A percentile compares a stretch with the other conserved stretches of the same genome.
These are phyloP conservation scores for Nemania sp. DNA, from an alignment of 2,329 filamentous ascomycete species.

Conservation along the genomic window DNA sequence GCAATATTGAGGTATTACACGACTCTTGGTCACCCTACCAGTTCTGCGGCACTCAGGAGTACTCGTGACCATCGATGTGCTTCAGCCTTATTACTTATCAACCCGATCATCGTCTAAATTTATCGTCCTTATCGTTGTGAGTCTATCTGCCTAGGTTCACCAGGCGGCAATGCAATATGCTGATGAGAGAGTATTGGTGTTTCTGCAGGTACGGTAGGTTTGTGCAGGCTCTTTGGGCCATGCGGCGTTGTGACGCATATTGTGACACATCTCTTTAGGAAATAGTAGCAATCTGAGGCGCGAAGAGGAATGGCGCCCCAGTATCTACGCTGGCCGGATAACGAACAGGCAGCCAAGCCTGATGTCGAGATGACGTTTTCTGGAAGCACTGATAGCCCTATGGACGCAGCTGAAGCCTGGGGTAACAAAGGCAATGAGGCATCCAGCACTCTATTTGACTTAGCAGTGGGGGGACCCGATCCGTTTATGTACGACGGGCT, in stretches of 20 bases:
- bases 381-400: not conserved
- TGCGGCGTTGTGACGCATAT: conserved; percentile 6
- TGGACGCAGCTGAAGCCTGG: not conserved
- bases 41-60: too few relatives aligned
- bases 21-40: too few relatives aligned
- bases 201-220: not conserved
- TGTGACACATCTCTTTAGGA: conserved; percentile 12
- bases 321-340: conserved; percentile 1
- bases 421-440: not conserved
- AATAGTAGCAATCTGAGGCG: not conserved
- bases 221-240: conserved; percentile 1
- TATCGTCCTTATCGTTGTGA: not conserved
- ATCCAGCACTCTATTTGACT: not conserved
- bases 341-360: conserved; percentile 17
- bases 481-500: not conserved
- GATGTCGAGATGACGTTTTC: conserved; percentile 1
- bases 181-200: not conserved
- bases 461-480: not conserved
- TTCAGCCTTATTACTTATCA: not conserved
- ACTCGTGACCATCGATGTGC: too few relatives aligned
- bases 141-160: not conserved
- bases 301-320: conserved; percentile 12
- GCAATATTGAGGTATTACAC: too few relatives aligned
- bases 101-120: not conserved
- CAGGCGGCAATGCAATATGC: not conserved